Percentiles rank a stretch among this genome's conserved stretches.
phyloP scores from a whole-genome alignment of 2,329 filamentous ascomycete species.

The Madurella fahalii region DNA sequence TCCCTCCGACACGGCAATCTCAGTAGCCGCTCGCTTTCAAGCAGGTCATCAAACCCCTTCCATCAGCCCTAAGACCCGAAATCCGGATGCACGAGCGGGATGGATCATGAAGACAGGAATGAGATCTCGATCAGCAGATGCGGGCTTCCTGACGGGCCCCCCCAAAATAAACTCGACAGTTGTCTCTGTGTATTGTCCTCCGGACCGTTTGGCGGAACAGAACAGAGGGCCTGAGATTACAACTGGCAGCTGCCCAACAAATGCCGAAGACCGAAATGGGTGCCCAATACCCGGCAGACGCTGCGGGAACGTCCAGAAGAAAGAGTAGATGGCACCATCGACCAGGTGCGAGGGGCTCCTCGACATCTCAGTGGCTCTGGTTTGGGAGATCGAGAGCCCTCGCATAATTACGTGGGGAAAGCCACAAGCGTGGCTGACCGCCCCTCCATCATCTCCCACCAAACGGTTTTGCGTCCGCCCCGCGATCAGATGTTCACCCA shows the following conservation, averaged over 20 bases:
- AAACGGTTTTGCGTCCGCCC: background rate
- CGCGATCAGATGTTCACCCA: constrained; percentile 11
- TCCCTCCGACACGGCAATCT: constrained; percentile 15
- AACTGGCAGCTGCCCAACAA: constrained; percentile 13
- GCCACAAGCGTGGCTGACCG: constrained; percentile 19
- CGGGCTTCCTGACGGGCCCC: background rate
- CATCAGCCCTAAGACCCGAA: constrained; percentile 2
- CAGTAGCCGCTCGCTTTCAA: constrained; percentile 18
- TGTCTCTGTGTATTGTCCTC: background rate
- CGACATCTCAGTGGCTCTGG: background rate
- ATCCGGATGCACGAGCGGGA: constrained; percentile 6
- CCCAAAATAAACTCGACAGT: constrained; percentile 7
- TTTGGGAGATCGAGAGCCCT: background rate
- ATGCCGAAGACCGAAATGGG: constrained; percentile 1
- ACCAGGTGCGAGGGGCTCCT: constrained; percentile 1
- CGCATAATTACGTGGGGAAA: constrained; percentile 1
- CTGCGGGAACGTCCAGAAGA: background rate
- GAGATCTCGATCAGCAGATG: constrained; percentile 17
- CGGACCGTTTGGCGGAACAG: background rate
- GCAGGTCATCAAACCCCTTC: constrained; percentile 8
- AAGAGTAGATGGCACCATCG: background rate
- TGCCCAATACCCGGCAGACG: constrained; percentile 13
- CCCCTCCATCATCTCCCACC: background rate
- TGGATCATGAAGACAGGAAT: background rate
- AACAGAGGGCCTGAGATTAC: constrained; percentile 3